These are phyloP conservation scores for Roridomyces roridus DNA, from an alignment of 768 basidiomycete species.

Conservation along the genomic window DNA sequence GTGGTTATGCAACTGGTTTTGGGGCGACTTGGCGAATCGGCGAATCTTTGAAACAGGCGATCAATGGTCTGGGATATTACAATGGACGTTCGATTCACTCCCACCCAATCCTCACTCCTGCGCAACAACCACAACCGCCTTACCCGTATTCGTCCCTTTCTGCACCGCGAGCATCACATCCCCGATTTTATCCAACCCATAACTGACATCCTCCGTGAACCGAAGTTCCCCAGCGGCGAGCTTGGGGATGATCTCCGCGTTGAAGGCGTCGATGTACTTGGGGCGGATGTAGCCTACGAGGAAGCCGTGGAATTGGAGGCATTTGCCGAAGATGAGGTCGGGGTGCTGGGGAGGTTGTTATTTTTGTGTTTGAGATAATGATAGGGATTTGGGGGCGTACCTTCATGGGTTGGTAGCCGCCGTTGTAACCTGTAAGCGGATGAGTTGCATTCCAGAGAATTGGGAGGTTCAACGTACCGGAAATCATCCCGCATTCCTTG, in stretches of 20 bases:
- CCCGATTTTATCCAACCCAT: conserved; percentile 36
- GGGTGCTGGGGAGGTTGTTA: conserved; percentile 35
- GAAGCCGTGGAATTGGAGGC: conserved; percentile 47
- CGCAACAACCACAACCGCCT: not conserved
- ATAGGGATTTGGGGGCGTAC: conserved; percentile 18
- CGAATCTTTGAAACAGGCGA: too few relatives aligned
- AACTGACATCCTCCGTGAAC: conserved; percentile 35
- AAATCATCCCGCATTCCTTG: conserved; percentile 7
- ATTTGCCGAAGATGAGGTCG: conserved; percentile 37
- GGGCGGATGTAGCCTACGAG: conserved; percentile 24
- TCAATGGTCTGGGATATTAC: too few relatives aligned
- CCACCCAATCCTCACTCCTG: conserved; percentile 1
- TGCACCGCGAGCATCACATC: conserved; percentile 37
- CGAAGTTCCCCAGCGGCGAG: conserved; percentile 38
- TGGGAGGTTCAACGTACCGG: not conserved
- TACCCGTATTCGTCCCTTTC: conserved; percentile 42
- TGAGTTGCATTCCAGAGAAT: not conserved
- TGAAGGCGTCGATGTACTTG: conserved; percentile 39
- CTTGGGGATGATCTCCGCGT: conserved; percentile 31
- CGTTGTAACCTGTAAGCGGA: conserved; percentile 28
- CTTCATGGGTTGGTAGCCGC: conserved; percentile 2
- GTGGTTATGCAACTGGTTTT: too few relatives aligned
- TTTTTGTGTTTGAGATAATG: not conserved
- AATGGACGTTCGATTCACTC: too few relatives aligned
- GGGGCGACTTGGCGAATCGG: too few relatives aligned